Evolutionary conservation across 2,329 filamentous ascomycete species (phyloP), one percentile per base, ranked within the genome.

Genomic region (Graphilbum ipis-grandicollis): DNA sequence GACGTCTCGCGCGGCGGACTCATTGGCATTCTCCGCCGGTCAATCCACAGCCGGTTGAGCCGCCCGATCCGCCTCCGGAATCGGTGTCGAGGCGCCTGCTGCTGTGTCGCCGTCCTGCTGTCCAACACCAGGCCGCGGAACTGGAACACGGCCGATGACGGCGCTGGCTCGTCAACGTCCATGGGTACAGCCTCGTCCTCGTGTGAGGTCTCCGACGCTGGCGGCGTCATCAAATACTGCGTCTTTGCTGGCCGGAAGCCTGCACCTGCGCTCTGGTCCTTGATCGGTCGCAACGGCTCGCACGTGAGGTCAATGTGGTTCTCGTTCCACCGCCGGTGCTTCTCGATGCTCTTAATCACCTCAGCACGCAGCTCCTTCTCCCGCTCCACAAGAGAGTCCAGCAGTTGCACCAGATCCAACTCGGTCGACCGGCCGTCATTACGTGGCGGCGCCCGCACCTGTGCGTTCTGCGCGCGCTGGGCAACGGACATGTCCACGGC

Each of bases 311-410:
- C 86, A 49, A 92, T 71, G 62, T 83, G 85, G 51, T 82, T 79
- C 48, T 81, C 69, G 57, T 94, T 94, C 85, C 88, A 94, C 53
- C 80, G 76, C 48, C 79, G 74, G 58, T 94, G 88, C 57, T 90
- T 88, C 48, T 79, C 70, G 38, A 92, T 75, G 57, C 92, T 88
- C 48, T 74, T 74, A 55, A 92, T 82, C 53, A 96, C 83, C 50
- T 92, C 84, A 44, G 68, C 67, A 43, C 79, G 69, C 46, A 94
- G 75, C 48, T 81, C 74, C 46, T 80, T 84, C 47, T 88, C 79
- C 55, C 82, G 83, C 56, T 93, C 82, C 31, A 75, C 74, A 38
- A 79, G 67, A 47, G 83, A 71, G 48, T 93, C 83, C 42, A 79
- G 69, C 44, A 94, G 60, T 44, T 76, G 65, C 25, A 79, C 66